Evolutionary conservation across 2,329 filamentous ascomycete species (phyloP).

Genomic region (Penicillium sp.): DNA sequence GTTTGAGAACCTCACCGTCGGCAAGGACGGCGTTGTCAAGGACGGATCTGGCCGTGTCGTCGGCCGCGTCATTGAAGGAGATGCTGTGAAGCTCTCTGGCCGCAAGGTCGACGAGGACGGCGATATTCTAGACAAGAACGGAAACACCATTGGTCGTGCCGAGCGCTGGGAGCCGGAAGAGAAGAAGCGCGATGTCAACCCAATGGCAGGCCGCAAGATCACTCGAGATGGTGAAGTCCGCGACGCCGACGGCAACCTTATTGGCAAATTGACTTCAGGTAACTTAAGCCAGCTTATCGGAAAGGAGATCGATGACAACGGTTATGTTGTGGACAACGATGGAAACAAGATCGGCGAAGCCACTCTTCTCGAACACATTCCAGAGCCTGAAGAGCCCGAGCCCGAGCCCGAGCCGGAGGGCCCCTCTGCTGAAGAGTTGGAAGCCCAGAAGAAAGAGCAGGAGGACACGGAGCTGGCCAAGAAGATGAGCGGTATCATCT

Average conservation of each 20-base stretch:
- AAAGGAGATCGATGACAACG: constrained; percentile 52
- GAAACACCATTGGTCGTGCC: constrained; percentile 69
- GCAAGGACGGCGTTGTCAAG: constrained; percentile 62
- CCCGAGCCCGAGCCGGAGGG: constrained; percentile 39
- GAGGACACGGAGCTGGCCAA: constrained; percentile 77
- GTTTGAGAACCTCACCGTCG: constrained; percentile 61
- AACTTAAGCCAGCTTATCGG: constrained; percentile 49
- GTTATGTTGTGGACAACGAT: constrained; percentile 62
- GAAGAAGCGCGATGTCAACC: constrained; percentile 60
- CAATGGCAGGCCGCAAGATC: constrained; percentile 61
- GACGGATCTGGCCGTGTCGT: constrained; percentile 45
- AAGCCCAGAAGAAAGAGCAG: constrained; percentile 65
- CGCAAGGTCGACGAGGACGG: constrained; percentile 72
- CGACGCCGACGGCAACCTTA: constrained; percentile 51
- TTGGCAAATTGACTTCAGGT: constrained; percentile 52
- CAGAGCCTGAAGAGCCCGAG: constrained; percentile 47
- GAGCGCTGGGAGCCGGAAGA: constrained; percentile 70
- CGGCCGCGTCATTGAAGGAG: constrained; percentile 68
- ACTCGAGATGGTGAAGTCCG: constrained; percentile 57
- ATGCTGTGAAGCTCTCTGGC: constrained; percentile 66
- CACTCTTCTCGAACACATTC: constrained; percentile 65
- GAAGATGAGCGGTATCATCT: constrained; percentile 74
- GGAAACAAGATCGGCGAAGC: constrained; percentile 69
- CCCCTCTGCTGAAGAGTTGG: constrained; percentile 49
- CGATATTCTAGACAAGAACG: constrained; percentile 69